These are phyloP conservation scores for Sordariomycetes sp. DNA, from an alignment of 2,329 filamentous ascomycete genomes.

Conservation along the genomic window DNA sequence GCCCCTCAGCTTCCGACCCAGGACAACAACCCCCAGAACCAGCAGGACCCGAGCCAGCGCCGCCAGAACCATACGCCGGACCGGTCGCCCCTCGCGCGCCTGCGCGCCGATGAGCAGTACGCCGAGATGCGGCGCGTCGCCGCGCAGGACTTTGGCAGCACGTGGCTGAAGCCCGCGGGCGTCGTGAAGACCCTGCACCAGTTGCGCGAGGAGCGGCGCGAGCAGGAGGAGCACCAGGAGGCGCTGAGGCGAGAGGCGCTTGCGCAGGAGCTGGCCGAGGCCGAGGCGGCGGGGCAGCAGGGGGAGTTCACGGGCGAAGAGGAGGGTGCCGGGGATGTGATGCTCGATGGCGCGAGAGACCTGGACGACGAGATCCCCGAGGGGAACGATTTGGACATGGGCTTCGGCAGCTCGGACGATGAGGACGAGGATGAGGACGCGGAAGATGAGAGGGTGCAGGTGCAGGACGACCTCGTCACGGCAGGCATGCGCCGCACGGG, in stretches of 20 bases:
- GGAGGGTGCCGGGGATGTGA: slow-evolving; percentile 41
- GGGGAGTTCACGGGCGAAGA: slow-evolving; percentile 29
- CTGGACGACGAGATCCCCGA: slow-evolving; percentile 67
- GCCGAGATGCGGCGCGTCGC: slow-evolving; percentile 69
- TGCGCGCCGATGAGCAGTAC: slow-evolving; percentile 66
- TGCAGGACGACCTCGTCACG: slow-evolving; percentile 34
- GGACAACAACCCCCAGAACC: slow-evolving; percentile 18
- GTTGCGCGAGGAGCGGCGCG: slow-evolving; percentile 77
- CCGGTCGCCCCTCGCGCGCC: slow-evolving; percentile 53
- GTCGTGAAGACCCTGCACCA: slow-evolving; percentile 84
- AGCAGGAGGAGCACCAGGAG: slow-evolving; percentile 77
- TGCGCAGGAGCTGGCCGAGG: slow-evolving; percentile 64
- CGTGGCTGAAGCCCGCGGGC: slow-evolving; percentile 85
- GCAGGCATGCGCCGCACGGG: slow-evolving; percentile 44
- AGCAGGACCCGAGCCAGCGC: slow-evolving; percentile 17
- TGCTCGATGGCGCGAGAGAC: slow-evolving; percentile 47
- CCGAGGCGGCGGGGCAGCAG: slow-evolving; percentile 31
- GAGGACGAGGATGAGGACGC: slow-evolving; percentile 30
- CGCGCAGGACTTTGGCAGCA: slow-evolving; percentile 76
- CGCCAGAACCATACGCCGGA: slow-evolving; percentile 20
- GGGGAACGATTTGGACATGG: slow-evolving; percentile 38
- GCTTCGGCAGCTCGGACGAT: slow-evolving; percentile 18
- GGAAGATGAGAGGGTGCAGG: slow-evolving; percentile 22
- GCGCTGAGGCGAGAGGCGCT: slow-evolving; percentile 60
- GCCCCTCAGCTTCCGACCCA: slow-evolving; percentile 20